Percentiles rank a stretch among this genome's conserved stretches.
Evolutionary conservation across 108 stramenopile genomes (phyloP).

Genomic region (Hondaea fermentalgiana): DNA sequence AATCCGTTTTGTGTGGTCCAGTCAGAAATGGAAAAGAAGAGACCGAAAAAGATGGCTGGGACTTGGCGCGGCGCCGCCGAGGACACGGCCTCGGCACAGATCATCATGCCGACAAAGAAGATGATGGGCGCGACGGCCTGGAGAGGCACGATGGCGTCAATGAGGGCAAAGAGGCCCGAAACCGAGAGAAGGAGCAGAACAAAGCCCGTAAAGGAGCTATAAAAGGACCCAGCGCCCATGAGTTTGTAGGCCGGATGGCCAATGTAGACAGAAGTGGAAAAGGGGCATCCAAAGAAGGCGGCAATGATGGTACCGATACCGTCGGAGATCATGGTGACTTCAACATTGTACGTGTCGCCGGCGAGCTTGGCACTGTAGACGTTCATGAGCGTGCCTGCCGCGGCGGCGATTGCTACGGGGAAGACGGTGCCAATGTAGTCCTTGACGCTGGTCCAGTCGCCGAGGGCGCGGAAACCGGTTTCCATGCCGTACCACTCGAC

Average conservation of each 20-base stretch:
- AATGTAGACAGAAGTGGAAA: conserved; percentile 61
- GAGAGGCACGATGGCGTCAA: conserved; percentile 21
- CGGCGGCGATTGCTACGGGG: conserved; percentile 45
- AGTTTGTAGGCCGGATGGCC: conserved; percentile 62
- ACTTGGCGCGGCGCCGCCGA: conserved; percentile 37
- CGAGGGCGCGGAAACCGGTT: not conserved
- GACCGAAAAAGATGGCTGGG: conserved; percentile 40
- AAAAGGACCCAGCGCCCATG: conserved; percentile 50
- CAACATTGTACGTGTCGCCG: conserved; percentile 53
- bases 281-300: conserved; percentile 53
- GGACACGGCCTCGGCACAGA: conserved; percentile 39
- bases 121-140: conserved; percentile 39
- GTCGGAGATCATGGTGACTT: conserved; percentile 58
- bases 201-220: conserved; percentile 47
- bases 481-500: conserved; percentile 27
- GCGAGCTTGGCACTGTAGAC: conserved; percentile 49
- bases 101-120: conserved; percentile 54
- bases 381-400: conserved; percentile 26
- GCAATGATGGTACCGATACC: conserved; percentile 59
- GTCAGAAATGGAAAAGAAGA: conserved; percentile 30
- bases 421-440: conserved; percentile 51
- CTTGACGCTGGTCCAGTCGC: conserved; percentile 27
- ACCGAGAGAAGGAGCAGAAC: conserved; percentile 31
- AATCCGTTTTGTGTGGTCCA: not conserved
- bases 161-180: conserved; percentile 36